phyloP scores from a whole-genome alignment of 257 asterid genomes.

The Solanum dulcamara region DNA sequence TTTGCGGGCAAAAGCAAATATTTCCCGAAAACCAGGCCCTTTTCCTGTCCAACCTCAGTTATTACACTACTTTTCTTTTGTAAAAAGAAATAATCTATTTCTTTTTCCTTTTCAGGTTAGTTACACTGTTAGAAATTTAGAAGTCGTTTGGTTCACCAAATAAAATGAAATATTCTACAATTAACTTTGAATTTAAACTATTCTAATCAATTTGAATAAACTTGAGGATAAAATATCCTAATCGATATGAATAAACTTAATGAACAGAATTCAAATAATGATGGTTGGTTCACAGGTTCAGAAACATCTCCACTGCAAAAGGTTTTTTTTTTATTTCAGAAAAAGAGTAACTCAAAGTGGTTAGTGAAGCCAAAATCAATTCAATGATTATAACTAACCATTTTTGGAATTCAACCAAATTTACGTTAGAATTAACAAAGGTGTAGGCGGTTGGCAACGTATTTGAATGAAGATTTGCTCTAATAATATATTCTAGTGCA shows the following conservation, averaged over 20 bases:
- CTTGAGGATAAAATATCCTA: background rate
- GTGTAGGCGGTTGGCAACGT: background rate
- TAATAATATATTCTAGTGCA: background rate
- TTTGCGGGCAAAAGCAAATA: background rate
- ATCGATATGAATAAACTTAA: background rate
- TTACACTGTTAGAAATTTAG: background rate
- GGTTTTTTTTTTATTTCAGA: background rate
- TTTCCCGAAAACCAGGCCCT: background rate
- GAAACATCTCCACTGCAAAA: background rate
- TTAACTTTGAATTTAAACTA: background rate
- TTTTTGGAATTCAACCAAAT: background rate
- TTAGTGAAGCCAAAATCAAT: background rate
- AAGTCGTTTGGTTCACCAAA: too few species aligned
- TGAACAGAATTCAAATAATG: background rate
- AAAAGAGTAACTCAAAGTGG: background rate
- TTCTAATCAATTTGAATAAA: background rate
- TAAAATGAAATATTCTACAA: too few species aligned
- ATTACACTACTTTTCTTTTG: background rate
- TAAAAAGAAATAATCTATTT: background rate
- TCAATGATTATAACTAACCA: background rate
- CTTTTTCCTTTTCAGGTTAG: background rate
- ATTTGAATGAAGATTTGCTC: background rate
- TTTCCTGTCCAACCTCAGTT: background rate
- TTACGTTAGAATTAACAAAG: background rate
- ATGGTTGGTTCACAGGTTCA: background rate